Evolutionary conservation across 169 alveolate species (phyloP), one percentile per base, ranked within the genome.

Genomic region (Plasmodium knowlesi): DNA sequence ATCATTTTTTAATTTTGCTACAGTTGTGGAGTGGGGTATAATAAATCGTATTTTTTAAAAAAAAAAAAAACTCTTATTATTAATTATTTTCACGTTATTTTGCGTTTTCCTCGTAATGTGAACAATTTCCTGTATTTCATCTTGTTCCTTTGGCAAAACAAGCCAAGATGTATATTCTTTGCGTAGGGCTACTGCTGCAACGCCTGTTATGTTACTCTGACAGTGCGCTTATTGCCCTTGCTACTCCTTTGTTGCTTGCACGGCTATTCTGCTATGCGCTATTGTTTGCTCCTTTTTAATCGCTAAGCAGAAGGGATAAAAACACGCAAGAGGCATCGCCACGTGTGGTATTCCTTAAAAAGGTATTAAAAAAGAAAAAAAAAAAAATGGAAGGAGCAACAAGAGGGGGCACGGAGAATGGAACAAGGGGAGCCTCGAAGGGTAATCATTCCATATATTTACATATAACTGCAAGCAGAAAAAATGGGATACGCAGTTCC

Each of bases 1-100:
- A 53, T 19, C 93, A 85, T 85, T 32, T 85, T 85, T 46, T 61
- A 25, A 61, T 61, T 73, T 73, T 73, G 9, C 37, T 28, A n/a
- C 30, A 73, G 43, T 72, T 85, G 39, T 46, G 61, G 41, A 28
- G 54, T 84, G 39, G 39, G 16, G n/a, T 72, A 41, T 72, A 84
- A 28, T 73, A 85, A 50, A 50, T 9, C 9, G 78, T 85, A 28
- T 50, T 34, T 70, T 30, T 54, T 30, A 82, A 82, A 53, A 82
- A 82, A 82, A 30, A 78, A 9, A 78, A 78, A 50, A 82, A 50
- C 41, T 79, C 84, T 79, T 79, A 37, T 25, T 67, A 19, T 39
- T 79, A 79, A 22, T 43, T 79, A 19, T 37, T 43, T 79, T 41
- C 84, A 79, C 25, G 39, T 79, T 37, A 79, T 79, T 79, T 79